phyloP scores from a whole-genome alignment of 164 flowering plant genomes.

The Annona cherimola region DNA sequence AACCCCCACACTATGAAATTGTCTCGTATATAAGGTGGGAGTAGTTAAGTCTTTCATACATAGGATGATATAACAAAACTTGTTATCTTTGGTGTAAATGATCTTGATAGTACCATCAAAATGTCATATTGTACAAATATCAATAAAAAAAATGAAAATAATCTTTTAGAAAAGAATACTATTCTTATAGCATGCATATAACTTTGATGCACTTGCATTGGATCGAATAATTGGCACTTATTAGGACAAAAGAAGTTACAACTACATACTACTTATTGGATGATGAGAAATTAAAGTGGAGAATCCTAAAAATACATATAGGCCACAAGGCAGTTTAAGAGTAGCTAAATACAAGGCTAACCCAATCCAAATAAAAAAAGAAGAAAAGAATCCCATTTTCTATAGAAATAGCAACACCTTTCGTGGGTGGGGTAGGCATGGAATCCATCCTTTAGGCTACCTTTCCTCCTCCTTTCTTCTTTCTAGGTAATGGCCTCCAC shows the following conservation, averaged over 20 bases:
- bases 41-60: too few species aligned
- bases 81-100: too few species aligned
- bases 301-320: neutral
- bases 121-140: too few species aligned
- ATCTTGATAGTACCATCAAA: too few species aligned
- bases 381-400: neutral
- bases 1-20: too few species aligned
- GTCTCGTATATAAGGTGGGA: too few species aligned
- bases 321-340: neutral
- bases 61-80: too few species aligned
- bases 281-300: neutral
- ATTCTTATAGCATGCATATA: too few species aligned
- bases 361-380: conserved; percentile 20
- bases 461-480: conserved; percentile 3
- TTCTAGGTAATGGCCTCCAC: conserved; percentile 15
- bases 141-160: too few species aligned
- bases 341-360: neutral
- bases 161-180: too few species aligned
- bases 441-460: conserved; percentile 15
- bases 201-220: too few species aligned
- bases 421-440: conserved; percentile 15
- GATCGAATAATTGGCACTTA: neutral
- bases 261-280: neutral
- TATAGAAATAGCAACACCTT: conserved; percentile 10
- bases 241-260: neutral